Evolutionary conservation across 202 grass and related monocot genomes (phyloP).

Genomic region (Setaria italica): DNA sequence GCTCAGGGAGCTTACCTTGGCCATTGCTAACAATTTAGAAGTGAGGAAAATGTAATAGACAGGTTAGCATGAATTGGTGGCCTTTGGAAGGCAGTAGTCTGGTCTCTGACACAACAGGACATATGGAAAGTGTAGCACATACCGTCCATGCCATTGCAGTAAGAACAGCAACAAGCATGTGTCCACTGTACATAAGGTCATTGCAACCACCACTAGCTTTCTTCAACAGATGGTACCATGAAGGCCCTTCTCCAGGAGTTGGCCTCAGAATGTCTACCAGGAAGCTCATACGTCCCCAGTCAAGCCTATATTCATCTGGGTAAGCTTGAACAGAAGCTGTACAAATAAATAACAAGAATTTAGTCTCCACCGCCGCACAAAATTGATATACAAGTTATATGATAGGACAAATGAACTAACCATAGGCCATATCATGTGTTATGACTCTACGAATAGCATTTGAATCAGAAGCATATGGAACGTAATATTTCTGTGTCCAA

Average conservation of each 20-base stretch:
- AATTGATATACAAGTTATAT: slow-evolving; percentile 16
- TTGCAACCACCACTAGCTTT: slow-evolving; percentile 91
- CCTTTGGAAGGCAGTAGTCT: not conserved
- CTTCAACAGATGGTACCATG: slow-evolving; percentile 88
- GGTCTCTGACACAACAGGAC: not conserved
- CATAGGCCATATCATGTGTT: slow-evolving; percentile 68
- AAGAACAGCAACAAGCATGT: slow-evolving; percentile 94
- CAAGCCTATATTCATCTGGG: slow-evolving; percentile 65
- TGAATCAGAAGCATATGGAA: slow-evolving; percentile 86
- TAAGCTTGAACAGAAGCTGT: slow-evolving; percentile 66
- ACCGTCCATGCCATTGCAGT: slow-evolving; percentile 99
- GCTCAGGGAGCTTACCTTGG: no score
- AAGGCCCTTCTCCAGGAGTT: slow-evolving; percentile 70
- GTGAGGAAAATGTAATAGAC: not conserved
- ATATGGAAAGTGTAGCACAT: slow-evolving; percentile 34
- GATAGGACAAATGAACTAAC: slow-evolving; percentile 53
- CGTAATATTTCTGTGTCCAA: slow-evolving; percentile 92
- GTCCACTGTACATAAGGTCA: slow-evolving; percentile 94
- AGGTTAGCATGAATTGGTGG: not conserved
- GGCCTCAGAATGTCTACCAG: slow-evolving; percentile 85
- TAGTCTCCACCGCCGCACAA: slow-evolving; percentile 1
- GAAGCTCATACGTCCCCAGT: slow-evolving; percentile 87
- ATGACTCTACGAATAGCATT: slow-evolving; percentile 74
- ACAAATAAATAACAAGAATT: slow-evolving; percentile 21
- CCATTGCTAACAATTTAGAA: no score